Percentiles rank a stretch among this genome's conserved stretches.
These are phyloP conservation scores for Russula virescens DNA, from an alignment of 768 basidiomycete species.

Conservation along the genomic window DNA sequence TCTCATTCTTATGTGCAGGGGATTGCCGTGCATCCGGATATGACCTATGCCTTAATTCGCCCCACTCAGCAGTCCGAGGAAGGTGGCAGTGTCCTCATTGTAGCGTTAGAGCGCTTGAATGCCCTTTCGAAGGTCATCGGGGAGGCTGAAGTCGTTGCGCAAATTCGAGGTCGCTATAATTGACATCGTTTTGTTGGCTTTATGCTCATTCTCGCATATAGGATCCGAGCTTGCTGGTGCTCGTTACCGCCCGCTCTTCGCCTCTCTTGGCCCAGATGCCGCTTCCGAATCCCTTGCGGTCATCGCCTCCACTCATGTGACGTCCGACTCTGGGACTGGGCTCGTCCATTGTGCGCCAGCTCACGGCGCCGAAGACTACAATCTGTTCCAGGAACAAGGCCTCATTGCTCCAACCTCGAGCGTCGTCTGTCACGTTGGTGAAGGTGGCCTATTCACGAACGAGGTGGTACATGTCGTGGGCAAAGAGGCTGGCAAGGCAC, in stretches of 20 bases:
- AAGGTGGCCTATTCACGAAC: conserved; percentile 61
- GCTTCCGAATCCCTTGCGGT: conserved; percentile 33
- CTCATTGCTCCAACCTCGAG: conserved; percentile 39
- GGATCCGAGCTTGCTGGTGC: conserved; percentile 54
- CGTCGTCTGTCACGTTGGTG: conserved; percentile 79
- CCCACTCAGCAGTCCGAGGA: conserved; percentile 17
- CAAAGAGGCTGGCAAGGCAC: conserved; percentile 34
- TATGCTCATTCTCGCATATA: conserved; percentile 13
- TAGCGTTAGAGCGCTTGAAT: conserved; percentile 34
- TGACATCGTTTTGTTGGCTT: neutral
- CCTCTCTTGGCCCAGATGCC: conserved; percentile 24
- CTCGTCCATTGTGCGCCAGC: conserved; percentile 95
- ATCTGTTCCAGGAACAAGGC: conserved; percentile 55
- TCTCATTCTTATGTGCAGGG: conserved; percentile 45
- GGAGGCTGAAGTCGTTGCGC: conserved; percentile 36
- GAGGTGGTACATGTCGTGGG: conserved; percentile 57
- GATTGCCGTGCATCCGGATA: conserved; percentile 76
- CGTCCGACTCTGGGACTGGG: conserved; percentile 84
- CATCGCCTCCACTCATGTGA: conserved; percentile 72
- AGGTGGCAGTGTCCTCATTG: conserved; percentile 29
- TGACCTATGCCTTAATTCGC: conserved; percentile 57
- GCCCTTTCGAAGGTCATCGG: conserved; percentile 31
- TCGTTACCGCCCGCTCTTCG: conserved; percentile 59
- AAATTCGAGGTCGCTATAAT: conserved; percentile 9
- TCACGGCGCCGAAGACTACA: conserved; percentile 91